Conservation (phyloP, 257 asterid genomes). For the Solanum raphanifolium region DNA sequence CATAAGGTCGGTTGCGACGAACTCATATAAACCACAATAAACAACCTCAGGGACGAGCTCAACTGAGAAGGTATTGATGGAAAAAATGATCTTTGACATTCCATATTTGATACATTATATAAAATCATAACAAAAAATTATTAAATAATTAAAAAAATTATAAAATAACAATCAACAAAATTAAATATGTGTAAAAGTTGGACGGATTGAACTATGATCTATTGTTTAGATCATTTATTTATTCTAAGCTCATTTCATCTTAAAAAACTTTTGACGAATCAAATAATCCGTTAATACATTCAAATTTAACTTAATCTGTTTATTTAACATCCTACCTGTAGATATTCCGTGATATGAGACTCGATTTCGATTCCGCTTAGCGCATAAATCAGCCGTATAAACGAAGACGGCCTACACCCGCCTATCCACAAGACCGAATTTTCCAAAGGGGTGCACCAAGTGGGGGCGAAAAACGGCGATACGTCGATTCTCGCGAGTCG, state of each 20-base stretch:
- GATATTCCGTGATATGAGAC: not conserved
- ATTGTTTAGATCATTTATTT: too few species aligned
- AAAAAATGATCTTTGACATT: not conserved
- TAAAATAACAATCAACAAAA: not conserved
- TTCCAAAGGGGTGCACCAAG: conserved; percentile 30
- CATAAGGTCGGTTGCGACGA: not conserved
- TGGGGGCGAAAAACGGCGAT: conserved; percentile 11
- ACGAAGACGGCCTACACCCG: conserved; percentile 34
- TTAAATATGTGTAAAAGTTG: not conserved
- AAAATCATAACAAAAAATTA: not conserved
- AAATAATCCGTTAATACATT: rapidly evolving
- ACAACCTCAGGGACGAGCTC: rapidly evolving
- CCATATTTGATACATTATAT: not conserved
- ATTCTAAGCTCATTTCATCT: not conserved
- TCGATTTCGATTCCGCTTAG: conserved; percentile 10
- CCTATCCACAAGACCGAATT: conserved; percentile 30
- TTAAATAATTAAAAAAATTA: not conserved
- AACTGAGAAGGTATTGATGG: rapidly evolving
- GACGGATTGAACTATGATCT: not conserved
- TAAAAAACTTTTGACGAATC: not conserved
- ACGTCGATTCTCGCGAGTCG: conserved; percentile 2
- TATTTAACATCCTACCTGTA: not conserved
- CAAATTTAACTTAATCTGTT: not conserved
- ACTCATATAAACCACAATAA: not conserved
- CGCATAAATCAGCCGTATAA: conserved; percentile 15